Conservation (phyloP, 257 asterid genomes). For the Buddleja alternifolia region DNA sequence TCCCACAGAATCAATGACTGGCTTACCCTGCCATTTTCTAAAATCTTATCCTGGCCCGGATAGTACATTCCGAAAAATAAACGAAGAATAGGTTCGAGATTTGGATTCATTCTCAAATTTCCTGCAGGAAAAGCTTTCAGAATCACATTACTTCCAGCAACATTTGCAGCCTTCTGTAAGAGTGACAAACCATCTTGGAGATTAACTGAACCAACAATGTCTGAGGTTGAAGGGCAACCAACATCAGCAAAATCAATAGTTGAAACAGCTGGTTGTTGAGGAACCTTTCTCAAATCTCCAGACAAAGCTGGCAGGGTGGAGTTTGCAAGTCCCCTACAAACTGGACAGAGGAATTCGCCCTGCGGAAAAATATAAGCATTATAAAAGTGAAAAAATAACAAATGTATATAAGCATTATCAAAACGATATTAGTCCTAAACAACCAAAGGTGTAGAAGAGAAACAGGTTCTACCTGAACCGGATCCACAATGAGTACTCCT, state of each 20-base stretch:
- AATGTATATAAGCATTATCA: constrained; percentile 12
- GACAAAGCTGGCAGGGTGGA: constrained; percentile 76
- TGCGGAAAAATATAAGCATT: constrained; percentile 37
- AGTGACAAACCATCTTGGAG: constrained; percentile 68
- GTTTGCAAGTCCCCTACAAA: constrained; percentile 94
- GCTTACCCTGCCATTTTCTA: constrained; percentile 70
- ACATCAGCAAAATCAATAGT: constrained; percentile 32
- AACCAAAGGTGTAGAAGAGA: constrained; percentile 21
- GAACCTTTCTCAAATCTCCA: constrained; percentile 44
- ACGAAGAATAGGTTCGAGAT: constrained; percentile 63
- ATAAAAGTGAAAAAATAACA: too few species aligned
- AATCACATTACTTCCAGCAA: constrained; percentile 50
- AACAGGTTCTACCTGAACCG: constrained; percentile 73
- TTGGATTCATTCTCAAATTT: constrained; percentile 46
- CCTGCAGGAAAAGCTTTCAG: constrained; percentile 58
- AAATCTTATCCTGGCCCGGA: constrained; percentile 65
- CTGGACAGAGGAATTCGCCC: constrained; percentile 99
- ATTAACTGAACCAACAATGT: constrained; percentile 39
- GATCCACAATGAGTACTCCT: constrained; percentile 96
- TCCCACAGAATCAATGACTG: constrained; percentile 82
- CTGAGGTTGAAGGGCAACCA: constrained; percentile 40
- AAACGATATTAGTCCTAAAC: constrained; percentile 25
- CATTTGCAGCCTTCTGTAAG: constrained; percentile 60
- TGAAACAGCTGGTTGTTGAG: constrained; percentile 37
- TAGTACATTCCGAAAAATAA: constrained; percentile 72